Conservation (phyloP, 495 filamentous ascomycete species). For the Podospora conica region DNA sequence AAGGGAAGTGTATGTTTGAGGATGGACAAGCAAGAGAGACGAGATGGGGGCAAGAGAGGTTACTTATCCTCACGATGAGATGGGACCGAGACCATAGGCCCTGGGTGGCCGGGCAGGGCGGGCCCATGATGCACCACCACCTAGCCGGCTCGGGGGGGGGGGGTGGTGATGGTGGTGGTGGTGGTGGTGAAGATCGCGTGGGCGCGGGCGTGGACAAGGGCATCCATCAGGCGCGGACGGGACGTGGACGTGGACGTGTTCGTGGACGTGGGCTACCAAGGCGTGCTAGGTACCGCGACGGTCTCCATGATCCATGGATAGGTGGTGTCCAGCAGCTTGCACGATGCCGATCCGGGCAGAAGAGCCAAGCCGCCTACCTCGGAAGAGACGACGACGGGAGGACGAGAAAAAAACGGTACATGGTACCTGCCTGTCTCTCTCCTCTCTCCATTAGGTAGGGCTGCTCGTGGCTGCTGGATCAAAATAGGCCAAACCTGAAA, state of each 20-base stretch:
- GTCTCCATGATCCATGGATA: too few species aligned
- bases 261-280: slow-evolving; percentile 7
- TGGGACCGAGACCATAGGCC: slow-evolving; percentile 30
- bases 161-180: not conserved
- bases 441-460: slow-evolving; percentile 22
- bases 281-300: slow-evolving; percentile 7
- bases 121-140: slow-evolving; percentile 31
- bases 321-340: too few species aligned
- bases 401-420: not conserved
- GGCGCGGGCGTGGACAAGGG: slow-evolving; percentile 9
- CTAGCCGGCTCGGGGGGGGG: slow-evolving; percentile 17
- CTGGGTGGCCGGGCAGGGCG: slow-evolving; percentile 30
- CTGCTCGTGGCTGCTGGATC: slow-evolving; percentile 18
- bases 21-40: slow-evolving; percentile 24
- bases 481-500: slow-evolving; percentile 38
- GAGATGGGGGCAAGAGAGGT: slow-evolving; percentile 30
- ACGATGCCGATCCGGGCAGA: not conserved
- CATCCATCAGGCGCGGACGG: not conserved
- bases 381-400: not conserved
- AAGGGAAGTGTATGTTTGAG: slow-evolving; percentile 25
- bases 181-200: not conserved
- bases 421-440: slow-evolving; percentile 22
- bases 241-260: slow-evolving; percentile 16
- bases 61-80: slow-evolving; percentile 32
- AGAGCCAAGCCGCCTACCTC: slow-evolving; percentile 5